Percentiles rank a stretch among this genome's conserved stretches.
These are phyloP conservation scores for Mortierella sp. DNA, from an alignment of 371 early-diverging fungal genomes.

Conservation along the genomic window DNA sequence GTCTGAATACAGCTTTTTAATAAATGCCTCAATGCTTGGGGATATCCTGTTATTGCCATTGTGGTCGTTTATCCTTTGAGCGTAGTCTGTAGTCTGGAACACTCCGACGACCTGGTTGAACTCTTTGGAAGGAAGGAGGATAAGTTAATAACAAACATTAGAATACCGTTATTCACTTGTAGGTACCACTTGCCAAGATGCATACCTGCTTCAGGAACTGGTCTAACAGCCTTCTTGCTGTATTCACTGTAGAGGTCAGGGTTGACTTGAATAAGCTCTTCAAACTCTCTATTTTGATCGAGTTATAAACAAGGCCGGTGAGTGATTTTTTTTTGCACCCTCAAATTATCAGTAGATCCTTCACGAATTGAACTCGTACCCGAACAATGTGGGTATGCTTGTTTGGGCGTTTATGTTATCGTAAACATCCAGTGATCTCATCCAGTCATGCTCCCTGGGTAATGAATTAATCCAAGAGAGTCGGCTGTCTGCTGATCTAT, in stretches of 20 bases:
- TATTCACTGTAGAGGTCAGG: slow-evolving; percentile 37
- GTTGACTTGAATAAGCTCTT: slow-evolving; percentile 44
- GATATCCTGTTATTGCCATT: neutral
- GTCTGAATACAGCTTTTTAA: slow-evolving; percentile 16
- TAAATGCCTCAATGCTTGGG: slow-evolving; percentile 23
- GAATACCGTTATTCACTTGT: too few relatives aligned
- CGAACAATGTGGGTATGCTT: slow-evolving; percentile 14
- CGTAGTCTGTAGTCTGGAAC: slow-evolving; percentile 17
- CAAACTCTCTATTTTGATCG: slow-evolving; percentile 30
- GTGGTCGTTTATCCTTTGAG: neutral
- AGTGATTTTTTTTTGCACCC: too few relatives aligned
- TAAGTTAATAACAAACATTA: neutral
- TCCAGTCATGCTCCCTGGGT: slow-evolving; percentile 31
- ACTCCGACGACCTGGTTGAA: neutral
- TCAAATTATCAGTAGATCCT: neutral
- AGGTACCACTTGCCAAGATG: neutral
- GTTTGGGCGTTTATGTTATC: slow-evolving; percentile 24
- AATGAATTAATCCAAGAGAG: slow-evolving; percentile 25
- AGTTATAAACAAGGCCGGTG: neutral
- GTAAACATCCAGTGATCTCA: slow-evolving; percentile 26
- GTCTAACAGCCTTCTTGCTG: slow-evolving; percentile 3
- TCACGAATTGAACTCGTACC: slow-evolving; percentile 17
- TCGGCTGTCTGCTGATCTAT: slow-evolving; percentile 10
- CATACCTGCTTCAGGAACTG: slow-evolving; percentile 7
- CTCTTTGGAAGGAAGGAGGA: neutral